Evolutionary conservation across 495 filamentous ascomycete genomes (phyloP), one percentile per base, ranked within the genome.

Genomic region (Podospora comata): DNA sequence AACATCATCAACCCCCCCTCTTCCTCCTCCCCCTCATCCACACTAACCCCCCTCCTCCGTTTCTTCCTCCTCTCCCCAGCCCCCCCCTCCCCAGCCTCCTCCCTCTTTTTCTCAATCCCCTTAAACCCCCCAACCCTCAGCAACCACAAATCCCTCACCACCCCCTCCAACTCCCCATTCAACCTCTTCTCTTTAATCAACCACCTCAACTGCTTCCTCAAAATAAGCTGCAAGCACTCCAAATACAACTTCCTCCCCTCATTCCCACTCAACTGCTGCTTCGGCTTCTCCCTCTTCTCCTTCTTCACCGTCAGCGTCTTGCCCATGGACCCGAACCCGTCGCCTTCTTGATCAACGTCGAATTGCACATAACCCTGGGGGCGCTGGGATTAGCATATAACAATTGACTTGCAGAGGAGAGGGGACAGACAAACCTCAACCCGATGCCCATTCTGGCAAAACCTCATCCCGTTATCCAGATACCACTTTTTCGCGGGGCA

Each of bases 181-280:
- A 84, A 67, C n/a, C 74, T 78, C 77, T 81, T 78, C 56, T 74
- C 64, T 18, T 72, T n/a, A 58, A 84, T 75, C 63, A 87, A 68
- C 82, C 82, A 81, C 19, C 53, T 30, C 26, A 83, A 67, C 67
- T 83, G 81, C 48, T 73, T 77, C 20, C 80, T 62, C 39, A 81
- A 65, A 32, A 99, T 86, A n/a, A 97, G 79, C 78, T 98, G 95
- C 64, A 92, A 87, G 71, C 85, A 89, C 75, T 94, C 89, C 53
- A 99, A 79, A 77, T 89, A 97, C n/a, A 97, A 84, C 68, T 90
- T 86, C 65, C 85, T 84, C 28, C 89, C 94, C 56, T 86, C 80
- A 60, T 82, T 81, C 63, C 92, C 93, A 9, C 79, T 75, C 63
- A 88, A 72, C 79, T 87, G 79, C 86, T 86, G 86, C 57, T 82